Percentiles rank a stretch among this genome's conserved stretches.
These are phyloP conservation scores for Albizia julibrissin DNA, from an alignment of 306 rosid species.

Conservation along the genomic window DNA sequence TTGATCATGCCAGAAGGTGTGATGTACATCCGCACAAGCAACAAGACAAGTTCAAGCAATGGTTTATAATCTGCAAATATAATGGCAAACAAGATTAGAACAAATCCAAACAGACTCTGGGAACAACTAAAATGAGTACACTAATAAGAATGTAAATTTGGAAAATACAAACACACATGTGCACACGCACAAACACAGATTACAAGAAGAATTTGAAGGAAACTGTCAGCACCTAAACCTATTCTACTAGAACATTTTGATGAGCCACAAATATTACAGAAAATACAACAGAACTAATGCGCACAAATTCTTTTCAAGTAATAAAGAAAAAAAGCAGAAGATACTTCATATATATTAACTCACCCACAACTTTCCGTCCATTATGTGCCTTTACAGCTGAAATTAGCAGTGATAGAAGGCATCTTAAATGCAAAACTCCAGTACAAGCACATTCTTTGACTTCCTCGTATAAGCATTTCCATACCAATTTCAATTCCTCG, in stretches of 20 bases:
- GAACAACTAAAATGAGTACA: background rate
- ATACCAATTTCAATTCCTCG: conserved; percentile 63
- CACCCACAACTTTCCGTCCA: conserved; percentile 66
- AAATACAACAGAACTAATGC: background rate
- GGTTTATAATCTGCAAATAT: conserved; percentile 60
- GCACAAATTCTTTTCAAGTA: background rate
- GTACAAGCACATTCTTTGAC: conserved; percentile 40
- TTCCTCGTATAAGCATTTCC: conserved; percentile 62
- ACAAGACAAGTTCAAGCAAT: conserved; percentile 55
- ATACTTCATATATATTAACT: conserved; percentile 33
- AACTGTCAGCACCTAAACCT: conserved; percentile 10
- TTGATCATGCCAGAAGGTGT: conserved; percentile 42
- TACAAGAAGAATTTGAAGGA: conserved; percentile 4
- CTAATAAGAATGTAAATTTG: background rate
- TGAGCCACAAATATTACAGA: background rate
- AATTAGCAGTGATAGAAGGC: conserved; percentile 56
- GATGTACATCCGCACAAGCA: conserved; percentile 49
- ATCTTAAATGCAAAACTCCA: conserved; percentile 46
- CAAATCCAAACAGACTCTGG: conserved; percentile 7
- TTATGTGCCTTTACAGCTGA: conserved; percentile 54
- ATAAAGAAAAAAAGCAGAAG: background rate
- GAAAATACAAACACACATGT: background rate
- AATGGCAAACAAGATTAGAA: conserved; percentile 21
- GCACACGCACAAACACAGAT: background rate
- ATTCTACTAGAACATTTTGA: conserved; percentile 19